Base-by-base conservation (phyloP, 208 protist genomes). In the Leishmania gerbilli region DNA sequence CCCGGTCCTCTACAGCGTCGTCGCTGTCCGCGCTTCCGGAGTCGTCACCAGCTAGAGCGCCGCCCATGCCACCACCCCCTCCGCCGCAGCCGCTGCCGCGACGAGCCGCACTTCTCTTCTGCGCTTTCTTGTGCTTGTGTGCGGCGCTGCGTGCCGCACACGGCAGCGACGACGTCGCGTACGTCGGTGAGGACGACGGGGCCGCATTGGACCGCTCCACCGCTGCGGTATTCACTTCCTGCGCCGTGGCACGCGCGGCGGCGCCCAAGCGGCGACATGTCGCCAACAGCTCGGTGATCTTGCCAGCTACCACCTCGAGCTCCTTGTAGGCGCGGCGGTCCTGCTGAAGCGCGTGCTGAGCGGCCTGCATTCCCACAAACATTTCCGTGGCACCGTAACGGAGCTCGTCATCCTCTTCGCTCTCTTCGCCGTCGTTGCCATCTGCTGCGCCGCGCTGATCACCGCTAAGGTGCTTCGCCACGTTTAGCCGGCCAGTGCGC, bases 331-430 rank as follows among this genome's bases (percentile, higher is more conserved):
- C 87, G 24, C 89, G 84, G 55, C 79, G 72, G 49, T 88, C 91
- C 7, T 87, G 83, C 77, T 91, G 85, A 34, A 96, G 76, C 17
- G 84, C 75, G 49, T 83, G 77, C 82, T 93, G 87, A 4, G 90
- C 92, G 64, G 94, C 90, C 42, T 80, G 82, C 89, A 93, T 95
- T 0, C 94, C 94, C 58, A 92, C 91, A 68, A 97, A 97, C 79
- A 94, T 92, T 27, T 91, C 89, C 11, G 76, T 84, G 19, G 74
- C 64, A 45, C 79, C 84, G 84, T 94, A 96, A 27, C 82, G 69
- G 62, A 87, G 53, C 6, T 79, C 83, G 13, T 90, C 74, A 45
- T 83, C 80, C 24, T 87, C 85, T 15, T 87, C 85, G 58, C 58
- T 72, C 24, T 87, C 85, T 3, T 87, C 84, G 58, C 56, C 72